Conservation (phyloP, 345 rosid genomes). For the Noccaea caerulescens region DNA sequence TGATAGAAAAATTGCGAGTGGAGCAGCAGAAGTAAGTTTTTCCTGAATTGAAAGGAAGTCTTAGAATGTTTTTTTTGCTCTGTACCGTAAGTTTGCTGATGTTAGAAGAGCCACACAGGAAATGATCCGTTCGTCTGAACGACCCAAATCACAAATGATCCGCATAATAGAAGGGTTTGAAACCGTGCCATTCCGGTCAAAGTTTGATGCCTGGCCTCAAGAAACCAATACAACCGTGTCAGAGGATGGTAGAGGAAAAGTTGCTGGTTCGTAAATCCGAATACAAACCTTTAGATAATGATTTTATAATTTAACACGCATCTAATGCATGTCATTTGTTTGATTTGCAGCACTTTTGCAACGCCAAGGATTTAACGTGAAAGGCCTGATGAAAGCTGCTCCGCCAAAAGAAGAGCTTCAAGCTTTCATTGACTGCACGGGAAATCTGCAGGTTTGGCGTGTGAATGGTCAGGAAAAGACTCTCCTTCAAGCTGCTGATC, state of each 20-base stretch:
- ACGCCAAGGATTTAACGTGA: constrained; percentile 92
- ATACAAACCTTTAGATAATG: constrained; percentile 4
- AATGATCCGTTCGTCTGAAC: constrained; percentile 58
- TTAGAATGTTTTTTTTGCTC: constrained; percentile 2
- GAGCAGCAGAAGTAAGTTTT: constrained; percentile 43
- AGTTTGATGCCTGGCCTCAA: constrained; percentile 92
- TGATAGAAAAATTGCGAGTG: constrained; percentile 48
- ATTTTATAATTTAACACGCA: neutral
- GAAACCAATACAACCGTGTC: constrained; percentile 72
- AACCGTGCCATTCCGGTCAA: constrained; percentile 81
- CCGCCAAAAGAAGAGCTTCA: constrained; percentile 87
- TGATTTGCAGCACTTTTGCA: constrained; percentile 68
- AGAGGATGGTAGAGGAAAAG: constrained; percentile 98
- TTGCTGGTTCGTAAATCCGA: constrained; percentile 71
- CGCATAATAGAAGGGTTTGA: constrained; percentile 97
- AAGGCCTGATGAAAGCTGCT: constrained; percentile 82
- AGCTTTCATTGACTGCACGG: constrained; percentile 87
- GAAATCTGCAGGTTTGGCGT: constrained; percentile 94
- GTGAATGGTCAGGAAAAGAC: constrained; percentile 76
- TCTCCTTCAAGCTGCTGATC: constrained; percentile 81
- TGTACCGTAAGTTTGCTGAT: constrained; percentile 34
- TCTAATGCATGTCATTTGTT: constrained; percentile 29
- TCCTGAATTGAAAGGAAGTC: constrained; percentile 1
- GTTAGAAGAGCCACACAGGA: constrained; percentile 58
- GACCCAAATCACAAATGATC: constrained; percentile 71